Percentiles rank a stretch among this genome's conserved stretches.
These are phyloP conservation scores for Colletotrichum sp. DNA, from an alignment of 2,329 filamentous ascomycete genomes.

Conservation along the genomic window DNA sequence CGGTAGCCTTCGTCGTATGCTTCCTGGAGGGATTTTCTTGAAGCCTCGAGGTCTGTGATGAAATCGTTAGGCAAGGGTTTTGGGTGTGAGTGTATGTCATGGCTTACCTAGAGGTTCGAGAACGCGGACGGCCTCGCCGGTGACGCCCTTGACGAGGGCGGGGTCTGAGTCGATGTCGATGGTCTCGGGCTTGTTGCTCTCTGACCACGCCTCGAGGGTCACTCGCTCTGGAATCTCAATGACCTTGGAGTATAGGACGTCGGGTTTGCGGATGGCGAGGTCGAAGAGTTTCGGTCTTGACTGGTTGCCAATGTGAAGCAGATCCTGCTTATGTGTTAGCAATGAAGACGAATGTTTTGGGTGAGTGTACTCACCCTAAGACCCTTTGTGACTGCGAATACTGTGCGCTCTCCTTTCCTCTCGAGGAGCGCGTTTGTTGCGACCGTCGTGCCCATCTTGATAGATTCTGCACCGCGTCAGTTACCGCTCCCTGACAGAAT, in stretches of 20 bases:
- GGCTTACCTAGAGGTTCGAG: conserved; percentile 54
- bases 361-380: not conserved
- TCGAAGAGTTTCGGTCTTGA: conserved; percentile 76
- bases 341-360: accelerated
- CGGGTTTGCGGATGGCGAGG: conserved; percentile 70
- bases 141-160: conserved; percentile 60
- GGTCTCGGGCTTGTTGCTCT: conserved; percentile 8
- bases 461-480: conserved; percentile 54
- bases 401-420: conserved; percentile 74
- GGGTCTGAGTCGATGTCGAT: conserved; percentile 13
- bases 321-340: conserved; percentile 60
- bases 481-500: no score
- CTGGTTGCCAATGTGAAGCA: conserved; percentile 76
- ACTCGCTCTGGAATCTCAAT: conserved; percentile 78
- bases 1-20: conserved; percentile 66
- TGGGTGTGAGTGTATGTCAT: accelerated
- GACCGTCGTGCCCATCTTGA: conserved; percentile 81
- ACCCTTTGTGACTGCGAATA: conserved; percentile 69
- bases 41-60: conserved; percentile 47
- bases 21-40: conserved; percentile 60
- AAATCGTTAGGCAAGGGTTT: not conserved
- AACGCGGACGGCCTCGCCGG: conserved; percentile 72
- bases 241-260: conserved; percentile 72
- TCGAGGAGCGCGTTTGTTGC: conserved; percentile 80
- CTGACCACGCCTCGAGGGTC: conserved; percentile 61